Conservation (phyloP, 2,329 filamentous ascomycete genomes). For the Diaporthe sp. region DNA sequence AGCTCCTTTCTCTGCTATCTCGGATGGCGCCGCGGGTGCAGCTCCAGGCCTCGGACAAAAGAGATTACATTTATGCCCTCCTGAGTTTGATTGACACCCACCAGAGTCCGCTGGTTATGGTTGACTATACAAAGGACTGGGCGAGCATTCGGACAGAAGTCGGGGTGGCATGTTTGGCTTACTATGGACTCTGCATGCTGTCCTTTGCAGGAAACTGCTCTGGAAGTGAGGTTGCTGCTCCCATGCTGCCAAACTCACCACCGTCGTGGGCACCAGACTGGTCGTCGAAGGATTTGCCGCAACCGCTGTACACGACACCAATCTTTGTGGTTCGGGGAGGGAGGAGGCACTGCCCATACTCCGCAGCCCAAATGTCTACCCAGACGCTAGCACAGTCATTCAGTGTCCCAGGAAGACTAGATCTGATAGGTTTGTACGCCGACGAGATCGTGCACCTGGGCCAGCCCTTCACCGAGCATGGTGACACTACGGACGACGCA, state of each 20-base stretch:
- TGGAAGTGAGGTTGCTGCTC: not conserved
- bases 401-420: not conserved
- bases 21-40: not conserved
- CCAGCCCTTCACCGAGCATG: conserved; percentile 8
- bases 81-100: not conserved
- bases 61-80: conserved; percentile 11
- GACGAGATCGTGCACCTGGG: not conserved
- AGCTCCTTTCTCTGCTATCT: conserved; percentile 3
- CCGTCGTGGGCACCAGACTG: conserved; percentile 28
- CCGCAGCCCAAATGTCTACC: not conserved
- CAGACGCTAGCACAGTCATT: not conserved
- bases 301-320: conserved; percentile 2
- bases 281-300: conserved; percentile 5
- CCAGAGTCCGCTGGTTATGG: not conserved
- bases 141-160: conserved; percentile 3
- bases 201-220: not conserved
- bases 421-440: not conserved
- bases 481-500: not conserved
- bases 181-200: conserved; percentile 16
- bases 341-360: not conserved
- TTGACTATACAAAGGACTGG: conserved; percentile 15
- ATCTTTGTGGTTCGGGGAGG: not conserved
- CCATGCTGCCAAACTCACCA: not conserved
- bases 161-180: not conserved
- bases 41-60: conserved; percentile 8